Evolutionary conservation across 257 asterid genomes (phyloP), one percentile per base, ranked within the genome.

Genomic region (Misopates orontium): DNA sequence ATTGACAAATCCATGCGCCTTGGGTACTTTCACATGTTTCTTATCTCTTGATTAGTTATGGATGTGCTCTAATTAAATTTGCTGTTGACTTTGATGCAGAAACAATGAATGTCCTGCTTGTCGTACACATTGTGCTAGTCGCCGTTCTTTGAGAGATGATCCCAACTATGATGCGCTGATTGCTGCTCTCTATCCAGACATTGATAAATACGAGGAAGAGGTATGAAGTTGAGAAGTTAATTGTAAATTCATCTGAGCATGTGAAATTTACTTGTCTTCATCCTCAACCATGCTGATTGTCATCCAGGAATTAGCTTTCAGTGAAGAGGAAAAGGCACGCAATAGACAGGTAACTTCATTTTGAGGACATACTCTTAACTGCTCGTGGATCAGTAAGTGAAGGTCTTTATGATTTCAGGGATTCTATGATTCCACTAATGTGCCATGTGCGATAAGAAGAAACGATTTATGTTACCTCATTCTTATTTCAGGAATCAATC

Each of bases 111-210:
- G 99, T 75, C 99, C 99, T 48, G 95, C 99, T 80, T 94, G 99
- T 82, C 97, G 99, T 69, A 90, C 99, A 28, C 99, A 90, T 78
- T 94, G 99, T 79, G 99, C 99, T 61, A 94, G 99, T 85, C 96
- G 99, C 66, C 95, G 97, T 70, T 94, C 99, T 74, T 73, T 90
- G 80, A 86, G 99, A 75, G 97, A 94, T 77, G 99, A 94, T 81
- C 99, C 99, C 32, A 94, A 90, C 78, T 94, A 87, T 85, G 97
- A 94, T 82, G 86, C 95, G 50, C 83, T 94, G 13, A 94, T 94
- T 78, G 85, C 96, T 23, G 76, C 84, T 77, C 55, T 94, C 60
- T 94, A 90, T 79, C 99, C 97, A 7, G 95, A 94, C 75, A 90
- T 94, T 65, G 99, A 94, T 72, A 85, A 88, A 78, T 94, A 83